These are phyloP conservation scores for Hyaloperonospora brassicae DNA, from an alignment of 352 stramenopile genomes.

Conservation along the genomic window DNA sequence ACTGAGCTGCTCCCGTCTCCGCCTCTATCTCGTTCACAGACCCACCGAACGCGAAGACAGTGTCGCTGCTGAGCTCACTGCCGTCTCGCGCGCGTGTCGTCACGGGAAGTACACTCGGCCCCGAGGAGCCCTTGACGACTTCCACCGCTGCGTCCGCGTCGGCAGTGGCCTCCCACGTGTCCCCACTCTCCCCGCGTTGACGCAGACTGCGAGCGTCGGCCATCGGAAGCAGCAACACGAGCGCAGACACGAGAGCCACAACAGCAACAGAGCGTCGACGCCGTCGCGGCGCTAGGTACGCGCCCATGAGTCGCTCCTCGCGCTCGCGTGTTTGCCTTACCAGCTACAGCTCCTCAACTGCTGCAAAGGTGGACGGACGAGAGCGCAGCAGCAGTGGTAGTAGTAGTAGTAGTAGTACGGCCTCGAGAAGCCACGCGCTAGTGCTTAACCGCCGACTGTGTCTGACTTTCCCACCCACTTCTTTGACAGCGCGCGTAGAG, in stretches of 20 bases:
- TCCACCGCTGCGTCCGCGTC: conserved; percentile 5
- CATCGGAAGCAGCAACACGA: conserved; percentile 12
- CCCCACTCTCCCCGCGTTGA: neutral
- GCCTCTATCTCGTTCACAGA: conserved; percentile 5
- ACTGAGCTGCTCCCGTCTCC: neutral
- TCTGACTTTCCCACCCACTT: no score
- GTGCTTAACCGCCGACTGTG: no score
- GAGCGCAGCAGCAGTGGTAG: no score
- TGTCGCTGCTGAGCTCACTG: conserved; percentile 6
- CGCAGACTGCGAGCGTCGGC: conserved; percentile 13
- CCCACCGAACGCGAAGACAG: conserved; percentile 19
- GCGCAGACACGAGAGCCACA: conserved; percentile 1
- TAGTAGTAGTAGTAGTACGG: no score
- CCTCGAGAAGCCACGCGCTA: no score
- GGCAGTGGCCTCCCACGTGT: conserved; percentile 4
- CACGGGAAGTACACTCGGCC: conserved; percentile 11
- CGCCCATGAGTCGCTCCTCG: conserved; percentile 18
- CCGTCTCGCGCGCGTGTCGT: conserved; percentile 9
- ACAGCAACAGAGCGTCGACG: conserved; percentile 11
- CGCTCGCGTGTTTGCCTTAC: no score
- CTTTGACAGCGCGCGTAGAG: no score
- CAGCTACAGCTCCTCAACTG: no score
- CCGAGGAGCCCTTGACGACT: conserved; percentile 15
- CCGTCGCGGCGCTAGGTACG: conserved; percentile 26
- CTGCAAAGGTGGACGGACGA: no score